Evolutionary conservation across 371 early-diverging fungal genomes (phyloP), one percentile per base, ranked within the genome.

Genomic region (Syncephalis plumigaleata): DNA sequence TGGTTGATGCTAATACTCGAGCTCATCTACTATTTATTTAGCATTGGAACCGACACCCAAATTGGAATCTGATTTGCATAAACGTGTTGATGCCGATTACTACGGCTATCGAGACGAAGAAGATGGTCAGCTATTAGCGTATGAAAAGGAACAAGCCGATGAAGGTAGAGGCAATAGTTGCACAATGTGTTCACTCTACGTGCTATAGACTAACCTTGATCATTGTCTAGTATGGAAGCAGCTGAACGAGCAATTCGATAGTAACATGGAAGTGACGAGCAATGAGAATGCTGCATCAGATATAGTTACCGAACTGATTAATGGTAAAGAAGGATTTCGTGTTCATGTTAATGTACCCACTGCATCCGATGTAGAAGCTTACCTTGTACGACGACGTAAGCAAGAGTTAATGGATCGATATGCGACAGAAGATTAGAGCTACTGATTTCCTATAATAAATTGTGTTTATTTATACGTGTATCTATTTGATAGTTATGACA

Each of bases 61-160:
- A 26, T 68, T 75, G 22, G 61, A 79, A 52, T 66, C 64, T 13
- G 92, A 91, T 23, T 62, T 96, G 48, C 70, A 78, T 48, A 70
- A 73, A 42, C 70, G 81, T 39, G 79, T 89, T 13, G 94, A 93
- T 56, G 89, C 92, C 0, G 89, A 89, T 51, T 96, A 95, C 60
- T 96, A 84, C 55, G 94, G 96, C 20, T 96, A 90, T 56, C 70
- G 87, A 23, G 92, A 92, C 57, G 94, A 94, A 60, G 89, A 90
- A 23, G 90, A 91, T 57, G 87, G 79, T 1, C 57, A 63, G 22
- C 60, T 94, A 40, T 51, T 92, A 44, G 79, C 69, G 51, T 87
- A 81, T 56, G 94, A 95, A 59, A 53, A 66, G 23, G 68, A 69
- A 24, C 60, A 62, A 38, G 75, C 77, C 46, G 47, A 61, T 20